phyloP scores from a whole-genome alignment of 2,329 filamentous ascomycete genomes.

The Helotiales sp. region DNA sequence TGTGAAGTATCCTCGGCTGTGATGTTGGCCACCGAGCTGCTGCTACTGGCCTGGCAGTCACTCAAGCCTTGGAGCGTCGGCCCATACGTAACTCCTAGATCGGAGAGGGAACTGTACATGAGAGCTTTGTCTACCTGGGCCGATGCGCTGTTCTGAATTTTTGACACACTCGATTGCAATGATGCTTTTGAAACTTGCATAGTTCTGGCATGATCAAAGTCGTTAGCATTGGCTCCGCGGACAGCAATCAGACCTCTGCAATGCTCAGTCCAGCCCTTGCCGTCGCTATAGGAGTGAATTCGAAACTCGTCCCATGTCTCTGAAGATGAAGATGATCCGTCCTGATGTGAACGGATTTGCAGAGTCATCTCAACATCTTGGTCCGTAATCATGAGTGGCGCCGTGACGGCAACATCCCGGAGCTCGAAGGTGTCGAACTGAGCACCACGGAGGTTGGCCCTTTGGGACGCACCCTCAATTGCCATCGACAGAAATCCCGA shows the following conservation, averaged over 20 bases:
- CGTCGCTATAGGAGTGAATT: slow-evolving; percentile 58
- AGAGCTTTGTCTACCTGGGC: slow-evolving; percentile 42
- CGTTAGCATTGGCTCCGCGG: slow-evolving; percentile 45
- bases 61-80: slow-evolving; percentile 56
- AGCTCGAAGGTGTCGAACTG: slow-evolving; percentile 52
- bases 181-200: slow-evolving; percentile 17
- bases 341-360: slow-evolving; percentile 50
- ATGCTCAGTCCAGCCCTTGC: slow-evolving; percentile 61
- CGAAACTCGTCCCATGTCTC: slow-evolving; percentile 60
- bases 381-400: slow-evolving; percentile 54
- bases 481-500: slow-evolving; percentile 46
- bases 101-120: slow-evolving; percentile 54
- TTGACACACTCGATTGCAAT: slow-evolving; percentile 43
- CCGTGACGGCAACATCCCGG: slow-evolving; percentile 52
- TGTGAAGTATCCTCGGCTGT: slow-evolving; percentile 50
- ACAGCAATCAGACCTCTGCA: slow-evolving; percentile 58
- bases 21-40: slow-evolving; percentile 44
- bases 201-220: slow-evolving; percentile 43
- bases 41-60: slow-evolving; percentile 49
- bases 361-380: slow-evolving; percentile 56
- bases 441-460: slow-evolving; percentile 38
- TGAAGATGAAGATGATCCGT: slow-evolving; percentile 48
- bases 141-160: slow-evolving; percentile 40
- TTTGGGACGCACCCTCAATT: slow-evolving; percentile 42
- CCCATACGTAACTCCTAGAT: slow-evolving; percentile 57